Evolutionary conservation across 495 filamentous ascomycete species (phyloP).

Genomic region (Penicillium diatomitis): DNA sequence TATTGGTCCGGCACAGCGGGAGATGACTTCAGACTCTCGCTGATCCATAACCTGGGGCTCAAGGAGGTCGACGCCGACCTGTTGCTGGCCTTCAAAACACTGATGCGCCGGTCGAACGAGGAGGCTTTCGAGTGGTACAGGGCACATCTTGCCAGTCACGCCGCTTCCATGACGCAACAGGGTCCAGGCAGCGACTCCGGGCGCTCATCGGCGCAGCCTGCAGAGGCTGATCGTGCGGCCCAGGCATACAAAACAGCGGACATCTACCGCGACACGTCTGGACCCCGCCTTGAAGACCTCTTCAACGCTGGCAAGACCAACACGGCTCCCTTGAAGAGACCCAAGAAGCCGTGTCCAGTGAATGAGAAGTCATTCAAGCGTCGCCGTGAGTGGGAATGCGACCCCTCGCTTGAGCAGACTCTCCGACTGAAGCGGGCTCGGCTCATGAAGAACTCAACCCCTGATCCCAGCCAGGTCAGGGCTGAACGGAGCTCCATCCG

Average conservation of each 20-base stretch:
- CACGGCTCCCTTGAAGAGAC: constrained; percentile 16
- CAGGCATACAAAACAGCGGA: constrained; percentile 12
- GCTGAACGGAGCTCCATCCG: constrained; percentile 9
- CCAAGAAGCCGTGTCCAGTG: constrained; percentile 13
- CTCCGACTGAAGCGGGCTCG: constrained; percentile 23
- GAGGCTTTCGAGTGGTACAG: constrained; percentile 13
- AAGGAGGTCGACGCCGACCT: constrained; percentile 1
- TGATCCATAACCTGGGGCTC: constrained; percentile 11
- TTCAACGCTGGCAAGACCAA: constrained; percentile 25
- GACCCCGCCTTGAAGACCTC: constrained; percentile 11
- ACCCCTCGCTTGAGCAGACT: constrained; percentile 17
- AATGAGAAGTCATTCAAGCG: constrained; percentile 16
- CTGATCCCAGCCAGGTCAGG: constrained; percentile 8
- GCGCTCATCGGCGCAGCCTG: constrained; percentile 32
- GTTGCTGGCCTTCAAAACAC: constrained; percentile 6
- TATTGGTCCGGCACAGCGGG: constrained; percentile 11
- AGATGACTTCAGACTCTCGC: constrained; percentile 16
- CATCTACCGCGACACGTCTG: constrained; percentile 19
- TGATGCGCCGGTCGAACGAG: constrained; percentile 5
- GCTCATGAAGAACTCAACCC: constrained; percentile 8
- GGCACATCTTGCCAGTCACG: background rate
- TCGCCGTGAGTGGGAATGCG: constrained; percentile 20
- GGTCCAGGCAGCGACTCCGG: constrained; percentile 35
- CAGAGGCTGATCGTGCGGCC: constrained; percentile 21
- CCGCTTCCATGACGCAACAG: background rate